A percentile compares a stretch with the other conserved stretches of the same genome.
phyloP scores from a whole-genome alignment of 352 stramenopile species.

The Phytophthora europaea region DNA sequence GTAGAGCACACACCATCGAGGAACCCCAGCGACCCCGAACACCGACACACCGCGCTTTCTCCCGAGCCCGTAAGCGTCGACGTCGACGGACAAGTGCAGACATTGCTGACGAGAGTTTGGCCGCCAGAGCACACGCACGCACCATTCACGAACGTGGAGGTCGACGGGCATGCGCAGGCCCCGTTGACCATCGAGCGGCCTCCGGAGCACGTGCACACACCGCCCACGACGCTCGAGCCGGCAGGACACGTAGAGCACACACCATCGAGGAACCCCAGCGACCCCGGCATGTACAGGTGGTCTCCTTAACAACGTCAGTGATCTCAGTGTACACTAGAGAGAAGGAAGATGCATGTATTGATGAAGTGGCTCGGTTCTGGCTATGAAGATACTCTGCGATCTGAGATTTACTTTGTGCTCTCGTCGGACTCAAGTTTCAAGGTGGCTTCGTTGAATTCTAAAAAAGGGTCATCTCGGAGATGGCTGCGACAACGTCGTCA shows the following conservation, averaged over 20 bases:
- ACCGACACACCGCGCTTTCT: not conserved
- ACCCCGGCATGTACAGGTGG: not conserved
- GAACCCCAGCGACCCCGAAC: not conserved
- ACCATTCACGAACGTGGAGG: not conserved
- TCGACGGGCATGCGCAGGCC: not conserved
- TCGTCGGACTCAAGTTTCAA: not conserved
- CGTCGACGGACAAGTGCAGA: not conserved
- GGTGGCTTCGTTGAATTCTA: constrained; percentile 20
- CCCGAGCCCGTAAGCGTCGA: not conserved
- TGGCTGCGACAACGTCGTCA: constrained; percentile 19
- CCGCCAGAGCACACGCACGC: not conserved
- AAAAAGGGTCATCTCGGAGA: constrained; percentile 21
- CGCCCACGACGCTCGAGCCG: not conserved
- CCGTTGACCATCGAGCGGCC: not conserved
- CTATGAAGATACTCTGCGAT: too few relatives aligned
- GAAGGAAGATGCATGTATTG: too few relatives aligned
- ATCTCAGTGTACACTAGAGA: too few relatives aligned
- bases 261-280: not conserved
- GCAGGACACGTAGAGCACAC: not conserved
- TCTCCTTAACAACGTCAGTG: too few relatives aligned
- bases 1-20: not conserved
- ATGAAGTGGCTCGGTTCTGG: too few relatives aligned
- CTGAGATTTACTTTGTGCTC: not conserved
- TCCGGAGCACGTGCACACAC: not conserved
- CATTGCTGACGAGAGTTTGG: not conserved